Base-by-base conservation (phyloP, 805 yeast genomes). In the Vanderwaltozyma tropicalis region DNA sequence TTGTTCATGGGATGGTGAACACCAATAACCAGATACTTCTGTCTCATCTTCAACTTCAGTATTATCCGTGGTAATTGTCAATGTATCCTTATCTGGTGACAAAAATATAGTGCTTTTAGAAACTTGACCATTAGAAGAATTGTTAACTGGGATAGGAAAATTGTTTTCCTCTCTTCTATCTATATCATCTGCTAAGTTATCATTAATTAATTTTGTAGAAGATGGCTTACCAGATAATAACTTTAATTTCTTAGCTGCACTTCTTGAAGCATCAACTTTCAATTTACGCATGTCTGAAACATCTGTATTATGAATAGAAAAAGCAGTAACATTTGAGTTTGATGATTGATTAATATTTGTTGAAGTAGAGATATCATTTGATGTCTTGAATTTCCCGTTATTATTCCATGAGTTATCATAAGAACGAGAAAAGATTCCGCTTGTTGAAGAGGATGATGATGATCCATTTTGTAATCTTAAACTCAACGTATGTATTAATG, bases 1-100 rank as follows among this genome's bases (percentile, higher is more conserved):
- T 22, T 71, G 74, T 2, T 61, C 62, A 13, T 79, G 60, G 0
- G 80, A 59, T 1, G 92, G 94, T 0, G 80, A 67, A 43, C 84
- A 75, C 87, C 89, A 83, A 49, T 82, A 82, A 3, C 72, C 82
- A 4, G 46, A 32, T 18, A 40, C 40, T 7, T 42, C 44, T 3
- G 22, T 18, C 19, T 13, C 13, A 8, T 14, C n/a, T 6, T 27
- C 18, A 5, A 10, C 19, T 2, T 25, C n/a, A 7, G 7, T 13
- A 18, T 37, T 29, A 2, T 32, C 15, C 12, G 24, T 13, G 5
- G 18, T n/a, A 16, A 19, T 16, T 7, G 11, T 3, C 8, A 14
- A 3, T 15, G 17, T 16, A 5, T 13, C 14, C 10, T n/a, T 26
- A 33, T 15, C n/a, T n/a, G n/a, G n/a, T n/a, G n/a, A n/a, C n/a